phyloP scores from a whole-genome alignment of 176 grass and related monocot genomes.

The Phoenix roebelenii region DNA sequence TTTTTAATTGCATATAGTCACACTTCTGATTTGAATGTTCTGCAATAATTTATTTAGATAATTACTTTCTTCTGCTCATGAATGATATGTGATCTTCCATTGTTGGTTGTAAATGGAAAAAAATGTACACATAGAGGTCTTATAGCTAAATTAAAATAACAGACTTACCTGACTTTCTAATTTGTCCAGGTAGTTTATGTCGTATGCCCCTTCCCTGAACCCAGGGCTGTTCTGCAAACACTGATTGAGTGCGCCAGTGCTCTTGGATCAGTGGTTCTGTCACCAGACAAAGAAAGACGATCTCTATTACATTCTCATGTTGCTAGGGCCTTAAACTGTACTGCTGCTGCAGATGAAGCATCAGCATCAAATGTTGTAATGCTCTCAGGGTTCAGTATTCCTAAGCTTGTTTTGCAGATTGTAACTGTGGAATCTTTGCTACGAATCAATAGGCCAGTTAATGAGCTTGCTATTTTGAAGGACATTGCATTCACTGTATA shows the following conservation, averaged over 20 bases:
- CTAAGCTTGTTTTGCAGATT: slow-evolving; percentile 91
- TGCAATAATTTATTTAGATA: no score
- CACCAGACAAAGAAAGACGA: slow-evolving; percentile 63
- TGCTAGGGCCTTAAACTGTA: slow-evolving; percentile 49
- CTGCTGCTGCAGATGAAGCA: slow-evolving; percentile 53
- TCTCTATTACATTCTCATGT: slow-evolving; percentile 58
- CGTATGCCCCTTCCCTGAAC: slow-evolving; percentile 88
- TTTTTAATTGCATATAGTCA: no score
- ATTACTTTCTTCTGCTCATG: neutral
- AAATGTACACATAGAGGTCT: neutral
- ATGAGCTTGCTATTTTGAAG: slow-evolving; percentile 83
- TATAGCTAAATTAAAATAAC: no score
- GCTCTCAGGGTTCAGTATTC: slow-evolving; percentile 91
- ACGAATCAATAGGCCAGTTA: slow-evolving; percentile 58
- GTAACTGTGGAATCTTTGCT: slow-evolving; percentile 77
- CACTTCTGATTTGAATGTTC: no score
- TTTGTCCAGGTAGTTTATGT: slow-evolving; percentile 81
- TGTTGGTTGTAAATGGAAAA: slow-evolving; percentile 18
- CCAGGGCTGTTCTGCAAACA: slow-evolving; percentile 64
- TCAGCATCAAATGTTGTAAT: slow-evolving; percentile 76
- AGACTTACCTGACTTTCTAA: neutral
- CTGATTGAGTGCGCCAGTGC: slow-evolving; percentile 79
- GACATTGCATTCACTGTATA: slow-evolving; percentile 98
- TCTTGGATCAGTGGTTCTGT: slow-evolving; percentile 66
- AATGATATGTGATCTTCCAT: neutral